Evolutionary conservation across 1,284 basidiomycete genomes (phyloP).

Genomic region (Kalmanozyma brasiliensis): DNA sequence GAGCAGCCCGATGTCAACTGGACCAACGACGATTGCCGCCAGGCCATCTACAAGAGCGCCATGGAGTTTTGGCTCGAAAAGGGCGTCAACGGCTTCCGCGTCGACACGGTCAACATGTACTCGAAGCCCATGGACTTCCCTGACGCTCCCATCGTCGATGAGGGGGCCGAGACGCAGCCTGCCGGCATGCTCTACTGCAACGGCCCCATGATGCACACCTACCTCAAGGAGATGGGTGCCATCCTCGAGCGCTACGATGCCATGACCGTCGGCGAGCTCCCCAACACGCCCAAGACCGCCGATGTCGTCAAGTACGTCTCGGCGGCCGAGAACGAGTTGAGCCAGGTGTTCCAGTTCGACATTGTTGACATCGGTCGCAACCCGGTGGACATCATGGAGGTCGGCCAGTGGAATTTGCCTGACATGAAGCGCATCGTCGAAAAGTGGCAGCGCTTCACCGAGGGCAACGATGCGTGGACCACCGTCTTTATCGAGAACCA

Average conservation of each 20-base stretch:
- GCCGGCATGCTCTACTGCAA: slow-evolving; percentile 69
- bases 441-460: slow-evolving; percentile 73
- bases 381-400: slow-evolving; percentile 69
- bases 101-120: slow-evolving; percentile 64
- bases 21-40: slow-evolving; percentile 75
- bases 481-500: slow-evolving; percentile 74
- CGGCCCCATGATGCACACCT: slow-evolving; percentile 73
- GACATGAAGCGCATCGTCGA: slow-evolving; percentile 74
- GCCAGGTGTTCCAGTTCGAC: slow-evolving; percentile 75
- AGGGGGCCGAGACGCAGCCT: slow-evolving; percentile 73
- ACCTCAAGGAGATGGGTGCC: slow-evolving; percentile 75
- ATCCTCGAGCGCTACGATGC: slow-evolving; percentile 68
- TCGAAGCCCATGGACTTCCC: slow-evolving; percentile 64
- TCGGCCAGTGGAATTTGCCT: slow-evolving; percentile 72
- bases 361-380: slow-evolving; percentile 72
- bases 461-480: slow-evolving; percentile 51
- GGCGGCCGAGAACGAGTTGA: slow-evolving; percentile 75
- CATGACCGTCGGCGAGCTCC: slow-evolving; percentile 77
- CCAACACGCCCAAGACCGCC: slow-evolving; percentile 67
- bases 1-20: slow-evolving; percentile 84
- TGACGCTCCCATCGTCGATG: slow-evolving; percentile 70
- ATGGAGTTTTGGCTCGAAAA: slow-evolving; percentile 80
- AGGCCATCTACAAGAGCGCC: slow-evolving; percentile 72
- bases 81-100: slow-evolving; percentile 79
- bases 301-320: slow-evolving; percentile 74